These are phyloP conservation scores for Miamiensis avidus DNA, from an alignment of 169 alveolate genomes.

Conservation along the genomic window DNA sequence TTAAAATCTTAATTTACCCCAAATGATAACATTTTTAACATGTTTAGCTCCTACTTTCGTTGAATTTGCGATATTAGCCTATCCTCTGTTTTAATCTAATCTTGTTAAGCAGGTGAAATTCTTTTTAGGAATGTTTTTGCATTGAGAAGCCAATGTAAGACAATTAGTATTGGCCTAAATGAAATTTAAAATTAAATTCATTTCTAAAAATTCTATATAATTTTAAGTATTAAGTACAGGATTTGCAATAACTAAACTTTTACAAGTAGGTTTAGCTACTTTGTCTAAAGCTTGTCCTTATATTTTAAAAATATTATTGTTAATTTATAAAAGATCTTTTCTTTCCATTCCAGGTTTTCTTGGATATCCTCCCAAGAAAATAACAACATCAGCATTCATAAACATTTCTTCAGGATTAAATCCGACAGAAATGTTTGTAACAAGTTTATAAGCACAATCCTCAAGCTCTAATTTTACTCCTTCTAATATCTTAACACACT, in stretches of 20 bases:
- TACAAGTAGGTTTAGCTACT: constrained; percentile 72
- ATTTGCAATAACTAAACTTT: constrained; percentile 82
- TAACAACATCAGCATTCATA: constrained; percentile 77
- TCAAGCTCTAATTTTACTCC: constrained; percentile 76
- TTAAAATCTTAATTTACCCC: too few relatives aligned
- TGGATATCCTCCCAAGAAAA: constrained; percentile 82
- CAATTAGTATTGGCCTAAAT: constrained; percentile 75
- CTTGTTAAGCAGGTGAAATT: constrained; percentile 82
- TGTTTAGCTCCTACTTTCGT: constrained; percentile 44
- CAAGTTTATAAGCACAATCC: constrained; percentile 74
- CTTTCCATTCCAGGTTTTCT: constrained; percentile 89
- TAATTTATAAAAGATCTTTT: constrained; percentile 75
- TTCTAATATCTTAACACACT: constrained; percentile 54
- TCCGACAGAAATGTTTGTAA: constrained; percentile 55
- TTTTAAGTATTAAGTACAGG: constrained; percentile 49
- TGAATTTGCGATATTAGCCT: constrained; percentile 53
- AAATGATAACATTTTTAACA: constrained; percentile 60
- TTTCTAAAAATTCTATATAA: not conserved
- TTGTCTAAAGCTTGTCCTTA: constrained; percentile 78
- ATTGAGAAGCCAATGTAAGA: constrained; percentile 54
- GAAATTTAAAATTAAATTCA: not conserved
- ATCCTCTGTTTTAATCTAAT: constrained; percentile 81
- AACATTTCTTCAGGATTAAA: constrained; percentile 74
- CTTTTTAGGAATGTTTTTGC: constrained; percentile 74
- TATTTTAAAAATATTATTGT: constrained; percentile 68